Evolutionary conservation across 225 moss, liverwort and hornwort genomes (phyloP).

Genomic region (Pseudisothecium myosuroides): DNA sequence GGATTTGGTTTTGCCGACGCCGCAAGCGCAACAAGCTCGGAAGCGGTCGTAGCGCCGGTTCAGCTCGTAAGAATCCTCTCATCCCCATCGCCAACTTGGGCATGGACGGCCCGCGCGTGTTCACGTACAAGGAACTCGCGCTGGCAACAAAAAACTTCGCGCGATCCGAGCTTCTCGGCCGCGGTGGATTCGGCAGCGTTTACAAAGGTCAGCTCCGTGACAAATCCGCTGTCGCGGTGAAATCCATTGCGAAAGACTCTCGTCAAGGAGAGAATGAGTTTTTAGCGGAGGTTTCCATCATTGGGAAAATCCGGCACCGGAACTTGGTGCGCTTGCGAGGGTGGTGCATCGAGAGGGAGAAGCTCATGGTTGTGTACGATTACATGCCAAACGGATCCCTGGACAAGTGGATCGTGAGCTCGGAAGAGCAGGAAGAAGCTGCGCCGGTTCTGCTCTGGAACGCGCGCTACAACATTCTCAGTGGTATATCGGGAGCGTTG

Average conservation of each 20-base stretch:
- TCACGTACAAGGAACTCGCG: constrained; percentile 32
- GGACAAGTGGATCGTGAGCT: constrained; percentile 25
- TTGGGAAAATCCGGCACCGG: constrained; percentile 45
- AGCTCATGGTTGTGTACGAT: constrained; percentile 55
- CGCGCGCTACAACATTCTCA: constrained; percentile 28
- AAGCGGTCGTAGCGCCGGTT: not conserved
- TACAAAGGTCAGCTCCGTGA: constrained; percentile 36
- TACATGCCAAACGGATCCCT: constrained; percentile 44
- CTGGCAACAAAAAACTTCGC: constrained; percentile 38
- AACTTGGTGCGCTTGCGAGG: constrained; percentile 61
- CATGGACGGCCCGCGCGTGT: constrained; percentile 45
- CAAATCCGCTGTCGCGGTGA: constrained; percentile 28
- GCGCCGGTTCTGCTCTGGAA: constrained; percentile 20
- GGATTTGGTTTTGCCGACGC: constrained; percentile 3
- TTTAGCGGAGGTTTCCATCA: constrained; percentile 45
- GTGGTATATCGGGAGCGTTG: constrained; percentile 33
- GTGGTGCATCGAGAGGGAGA: constrained; percentile 78
- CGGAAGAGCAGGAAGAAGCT: not conserved
- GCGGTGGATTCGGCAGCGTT: constrained; percentile 45
- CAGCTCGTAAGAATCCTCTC: constrained; percentile 3
- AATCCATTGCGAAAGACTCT: constrained; percentile 34
- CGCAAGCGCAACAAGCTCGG: not conserved
- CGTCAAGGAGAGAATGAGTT: constrained; percentile 42
- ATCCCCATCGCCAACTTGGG: constrained; percentile 16
- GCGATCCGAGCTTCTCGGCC: constrained; percentile 20